Conservation (phyloP, 176 grass and related monocot genomes). For the maize (Zea mays) region DNA sequence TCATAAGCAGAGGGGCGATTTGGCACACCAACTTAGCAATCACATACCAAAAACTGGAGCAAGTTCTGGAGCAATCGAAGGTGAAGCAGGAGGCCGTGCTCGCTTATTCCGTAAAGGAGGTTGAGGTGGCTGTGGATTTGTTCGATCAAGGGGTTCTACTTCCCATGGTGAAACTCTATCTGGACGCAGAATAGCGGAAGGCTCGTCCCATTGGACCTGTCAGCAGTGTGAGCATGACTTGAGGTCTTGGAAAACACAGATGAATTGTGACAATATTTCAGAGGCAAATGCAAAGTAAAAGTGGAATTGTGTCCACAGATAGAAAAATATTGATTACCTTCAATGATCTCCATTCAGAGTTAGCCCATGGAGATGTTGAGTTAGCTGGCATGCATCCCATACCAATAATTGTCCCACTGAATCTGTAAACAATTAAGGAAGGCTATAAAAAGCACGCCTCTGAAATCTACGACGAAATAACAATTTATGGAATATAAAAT, state of each 20-base stretch:
- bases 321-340: slow-evolving; percentile 51
- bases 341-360: slow-evolving; percentile 75
- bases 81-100: slow-evolving; percentile 41
- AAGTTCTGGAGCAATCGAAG: slow-evolving; percentile 48
- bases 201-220: slow-evolving; percentile 87
- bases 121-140: slow-evolving; percentile 39
- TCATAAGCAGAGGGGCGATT: slow-evolving; percentile 14
- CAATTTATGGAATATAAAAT: slow-evolving; percentile 5
- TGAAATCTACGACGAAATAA: slow-evolving; percentile 25
- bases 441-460: not conserved
- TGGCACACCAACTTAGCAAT: slow-evolving; percentile 11
- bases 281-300: not conserved
- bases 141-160: slow-evolving; percentile 53
- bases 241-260: slow-evolving; percentile 19
- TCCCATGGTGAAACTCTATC: slow-evolving; percentile 87
- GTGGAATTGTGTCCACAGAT: slow-evolving; percentile 11
- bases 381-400: slow-evolving; percentile 41
- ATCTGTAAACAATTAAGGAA: slow-evolving; percentile 52
- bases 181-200: slow-evolving; percentile 49
- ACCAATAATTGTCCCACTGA: slow-evolving; percentile 80
- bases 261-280: slow-evolving; percentile 18
- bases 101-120: slow-evolving; percentile 57
- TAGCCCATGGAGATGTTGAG: slow-evolving; percentile 69
- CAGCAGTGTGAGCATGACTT: slow-evolving; percentile 21
- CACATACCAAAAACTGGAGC: slow-evolving; percentile 59